phyloP scores from a whole-genome alignment of 805 yeast species.

The Middelhovenomyces tepae region DNA sequence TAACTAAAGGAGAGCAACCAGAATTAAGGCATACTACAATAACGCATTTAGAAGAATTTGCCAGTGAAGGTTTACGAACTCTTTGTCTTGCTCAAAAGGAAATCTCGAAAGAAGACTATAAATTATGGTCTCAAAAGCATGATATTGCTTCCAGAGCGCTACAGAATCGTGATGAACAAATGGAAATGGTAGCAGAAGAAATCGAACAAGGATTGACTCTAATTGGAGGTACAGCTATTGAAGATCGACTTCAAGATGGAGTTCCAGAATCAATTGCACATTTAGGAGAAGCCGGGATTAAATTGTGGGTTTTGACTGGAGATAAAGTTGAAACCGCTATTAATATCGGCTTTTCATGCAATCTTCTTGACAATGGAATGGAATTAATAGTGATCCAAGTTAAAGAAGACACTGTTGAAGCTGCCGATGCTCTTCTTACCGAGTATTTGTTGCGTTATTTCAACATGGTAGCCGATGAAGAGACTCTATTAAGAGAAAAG shows the following conservation, averaged over 20 bases:
- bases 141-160: conserved; percentile 52
- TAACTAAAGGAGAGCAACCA: conserved; percentile 32
- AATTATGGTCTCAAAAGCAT: conserved; percentile 47
- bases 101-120: conserved; percentile 37
- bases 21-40: conserved; percentile 53
- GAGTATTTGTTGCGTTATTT: conserved; percentile 46
- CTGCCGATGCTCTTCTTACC: conserved; percentile 30
- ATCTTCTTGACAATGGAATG: conserved; percentile 63
- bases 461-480: conserved; percentile 37
- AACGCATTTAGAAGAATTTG: conserved; percentile 61
- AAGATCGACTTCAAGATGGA: conserved; percentile 71
- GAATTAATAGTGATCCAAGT: conserved; percentile 49
- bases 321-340: conserved; percentile 85
- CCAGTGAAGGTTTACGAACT: conserved; percentile 74
- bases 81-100: conserved; percentile 63
- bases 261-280: conserved; percentile 69
- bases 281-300: conserved; percentile 65
- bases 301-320: conserved; percentile 79
- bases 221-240: conserved; percentile 79
- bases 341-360: conserved; percentile 78
- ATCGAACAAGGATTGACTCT: conserved; percentile 51
- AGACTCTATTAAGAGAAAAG: conserved; percentile 45
- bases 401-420: conserved; percentile 25
- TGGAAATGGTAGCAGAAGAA: conserved; percentile 51
- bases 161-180: conserved; percentile 49